Percentiles rank a stretch among this genome's conserved stretches.
Evolutionary conservation across 225 moss, liverwort and hornwort genomes (phyloP).

Genomic region (Neckera pumila): DNA sequence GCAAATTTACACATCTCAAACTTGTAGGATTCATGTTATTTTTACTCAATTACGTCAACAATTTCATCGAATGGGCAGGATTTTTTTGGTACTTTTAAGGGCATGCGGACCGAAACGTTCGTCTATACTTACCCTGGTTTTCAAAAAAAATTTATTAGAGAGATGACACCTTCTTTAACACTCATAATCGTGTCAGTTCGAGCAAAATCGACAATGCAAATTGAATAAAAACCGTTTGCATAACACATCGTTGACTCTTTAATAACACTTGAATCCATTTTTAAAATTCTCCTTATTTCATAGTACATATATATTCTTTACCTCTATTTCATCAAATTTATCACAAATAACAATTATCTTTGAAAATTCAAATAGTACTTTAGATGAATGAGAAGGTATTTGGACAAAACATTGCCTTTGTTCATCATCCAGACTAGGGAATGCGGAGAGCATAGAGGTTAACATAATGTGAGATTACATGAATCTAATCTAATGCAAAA

Average conservation of each 20-base stretch:
- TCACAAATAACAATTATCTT: background rate
- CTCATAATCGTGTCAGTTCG: background rate
- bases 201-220: background rate
- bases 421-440: background rate
- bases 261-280: background rate
- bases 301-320: background rate
- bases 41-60: background rate
- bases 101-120: too few species aligned
- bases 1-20: background rate
- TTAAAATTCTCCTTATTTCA: background rate
- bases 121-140: background rate
- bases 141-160: background rate
- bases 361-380: background rate
- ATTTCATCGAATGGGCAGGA: background rate
- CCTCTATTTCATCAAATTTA: background rate
- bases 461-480: background rate
- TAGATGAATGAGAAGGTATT: background rate
- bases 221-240: background rate
- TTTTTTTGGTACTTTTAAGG: background rate
- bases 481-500: background rate
- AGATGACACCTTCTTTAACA: background rate
- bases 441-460: background rate
- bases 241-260: background rate
- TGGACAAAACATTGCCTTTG: background rate
- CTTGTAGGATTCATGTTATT: background rate